Percentiles rank a stretch among this genome's conserved stretches.
Evolutionary conservation across 192 early-diverging fungal genomes (phyloP).

Genomic region (Coemansia sp.): DNA sequence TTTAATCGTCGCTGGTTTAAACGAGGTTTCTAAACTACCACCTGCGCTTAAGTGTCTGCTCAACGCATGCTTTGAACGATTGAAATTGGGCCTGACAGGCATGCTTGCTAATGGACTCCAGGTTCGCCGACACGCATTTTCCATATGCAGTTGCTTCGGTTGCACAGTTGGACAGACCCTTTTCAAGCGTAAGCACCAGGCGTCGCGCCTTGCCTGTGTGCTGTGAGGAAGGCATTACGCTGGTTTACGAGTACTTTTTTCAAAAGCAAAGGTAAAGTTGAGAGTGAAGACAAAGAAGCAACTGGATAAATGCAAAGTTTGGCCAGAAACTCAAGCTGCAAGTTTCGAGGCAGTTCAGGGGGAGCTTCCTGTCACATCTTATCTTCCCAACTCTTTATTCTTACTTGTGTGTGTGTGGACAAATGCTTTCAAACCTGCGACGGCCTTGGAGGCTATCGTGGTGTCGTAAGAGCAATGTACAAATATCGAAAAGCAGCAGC

Average conservation of each 20-base stretch:
- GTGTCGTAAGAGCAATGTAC: background rate
- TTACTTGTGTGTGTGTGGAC: background rate
- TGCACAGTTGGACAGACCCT: conserved; percentile 40
- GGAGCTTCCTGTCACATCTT: background rate
- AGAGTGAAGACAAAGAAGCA: background rate
- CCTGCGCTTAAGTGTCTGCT: conserved; percentile 53
- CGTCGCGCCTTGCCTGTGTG: conserved; percentile 36
- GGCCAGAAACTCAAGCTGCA: too few relatives aligned
- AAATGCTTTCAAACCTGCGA: background rate
- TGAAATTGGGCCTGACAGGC: conserved; percentile 61
- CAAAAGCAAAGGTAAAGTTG: background rate
- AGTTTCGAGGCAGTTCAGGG: too few relatives aligned
- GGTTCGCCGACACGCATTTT: conserved; percentile 52
- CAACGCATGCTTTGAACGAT: conserved; percentile 59
- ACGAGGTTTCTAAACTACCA: conserved; percentile 19
- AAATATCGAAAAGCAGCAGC: background rate
- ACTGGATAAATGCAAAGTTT: background rate
- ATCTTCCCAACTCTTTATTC: background rate
- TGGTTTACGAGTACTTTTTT: background rate
- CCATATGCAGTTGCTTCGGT: conserved; percentile 57
- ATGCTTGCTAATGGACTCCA: conserved; percentile 59
- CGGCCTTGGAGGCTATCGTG: background rate
- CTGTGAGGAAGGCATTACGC: conserved; percentile 27
- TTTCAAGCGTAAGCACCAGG: conserved; percentile 50
- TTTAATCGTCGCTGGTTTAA: background rate